phyloP scores from a whole-genome alignment of 164 flowering plant genomes.

The Dillenia turbinata region DNA sequence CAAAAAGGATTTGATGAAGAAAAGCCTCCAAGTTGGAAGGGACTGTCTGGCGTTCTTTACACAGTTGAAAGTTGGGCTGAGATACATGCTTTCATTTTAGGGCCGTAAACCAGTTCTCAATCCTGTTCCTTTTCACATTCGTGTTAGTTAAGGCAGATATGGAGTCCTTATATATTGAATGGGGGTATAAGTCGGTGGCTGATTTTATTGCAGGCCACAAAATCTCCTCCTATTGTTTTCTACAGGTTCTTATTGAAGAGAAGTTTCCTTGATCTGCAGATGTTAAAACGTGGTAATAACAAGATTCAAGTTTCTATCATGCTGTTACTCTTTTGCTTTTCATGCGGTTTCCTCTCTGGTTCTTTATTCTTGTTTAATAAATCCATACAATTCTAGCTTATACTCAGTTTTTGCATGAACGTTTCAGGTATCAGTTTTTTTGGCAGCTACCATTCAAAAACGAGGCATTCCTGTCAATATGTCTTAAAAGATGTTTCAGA shows the following conservation, averaged over 20 bases:
- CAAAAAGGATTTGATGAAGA: conserved; percentile 39
- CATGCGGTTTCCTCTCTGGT: too few relatives aligned
- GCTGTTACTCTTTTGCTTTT: too few relatives aligned
- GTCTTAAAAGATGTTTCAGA: too few relatives aligned
- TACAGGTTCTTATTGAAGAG: conserved; percentile 9
- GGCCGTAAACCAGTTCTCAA: conserved; percentile 24
- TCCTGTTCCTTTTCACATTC: not conserved
- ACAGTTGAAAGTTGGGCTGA: conserved; percentile 64
- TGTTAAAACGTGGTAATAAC: too few relatives aligned
- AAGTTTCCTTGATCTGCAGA: too few relatives aligned
- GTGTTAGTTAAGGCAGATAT: conserved; percentile 10
- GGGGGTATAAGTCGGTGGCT: conserved; percentile 33
- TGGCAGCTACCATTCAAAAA: too few relatives aligned
- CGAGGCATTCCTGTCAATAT: too few relatives aligned
- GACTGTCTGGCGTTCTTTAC: conserved; percentile 40
- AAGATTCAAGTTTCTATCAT: too few relatives aligned
- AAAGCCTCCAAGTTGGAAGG: conserved; percentile 33
- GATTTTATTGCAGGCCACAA: conserved; percentile 27
- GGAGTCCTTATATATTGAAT: conserved; percentile 1
- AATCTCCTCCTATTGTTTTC: conserved; percentile 12
- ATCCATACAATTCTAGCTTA: too few relatives aligned
- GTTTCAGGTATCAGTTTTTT: too few relatives aligned
- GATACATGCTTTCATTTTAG: conserved; percentile 55
- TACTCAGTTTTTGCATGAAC: too few relatives aligned
- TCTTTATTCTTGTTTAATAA: too few relatives aligned